Conservation (phyloP, 169 alveolate species). For the Eimeria tenella region DNA sequence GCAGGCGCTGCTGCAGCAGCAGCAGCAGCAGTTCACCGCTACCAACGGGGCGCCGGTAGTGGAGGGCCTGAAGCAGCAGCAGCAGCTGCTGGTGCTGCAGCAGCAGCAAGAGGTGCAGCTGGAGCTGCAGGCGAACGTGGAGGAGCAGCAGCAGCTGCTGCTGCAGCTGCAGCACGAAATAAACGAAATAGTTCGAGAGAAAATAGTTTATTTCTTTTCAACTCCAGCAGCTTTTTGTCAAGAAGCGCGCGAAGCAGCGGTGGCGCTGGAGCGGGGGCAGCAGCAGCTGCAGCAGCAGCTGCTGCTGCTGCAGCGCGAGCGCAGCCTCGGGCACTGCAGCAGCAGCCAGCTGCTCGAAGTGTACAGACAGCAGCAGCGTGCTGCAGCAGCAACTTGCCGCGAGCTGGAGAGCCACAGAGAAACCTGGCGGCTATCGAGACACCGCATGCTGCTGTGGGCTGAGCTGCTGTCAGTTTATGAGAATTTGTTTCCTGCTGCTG, state of each 20-base stretch:
- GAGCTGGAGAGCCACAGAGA: conserved; percentile 16
- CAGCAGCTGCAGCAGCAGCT: conserved; percentile 49
- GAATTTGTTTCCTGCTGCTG: conserved; percentile 18
- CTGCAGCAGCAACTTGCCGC: conserved; percentile 49
- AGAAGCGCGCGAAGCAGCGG: conserved; percentile 55
- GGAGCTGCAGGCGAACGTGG: conserved; percentile 49
- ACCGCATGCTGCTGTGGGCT: conserved; percentile 68
- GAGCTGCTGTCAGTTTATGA: conserved; percentile 4
- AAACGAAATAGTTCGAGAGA: neutral
- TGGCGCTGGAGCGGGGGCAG: neutral
- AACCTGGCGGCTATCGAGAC: conserved; percentile 42
- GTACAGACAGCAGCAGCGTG: conserved; percentile 57
- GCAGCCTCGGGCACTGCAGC: neutral
- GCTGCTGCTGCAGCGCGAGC: conserved; percentile 65
- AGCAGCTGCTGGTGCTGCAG: conserved; percentile 18
- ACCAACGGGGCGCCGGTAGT: neutral
- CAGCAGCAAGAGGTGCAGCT: neutral
- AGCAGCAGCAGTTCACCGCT: conserved; percentile 16
- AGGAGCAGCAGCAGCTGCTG: conserved; percentile 59
- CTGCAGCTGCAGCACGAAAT: conserved; percentile 41
- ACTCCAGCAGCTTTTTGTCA: neutral
- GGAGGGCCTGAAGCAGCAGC: conserved; percentile 22
- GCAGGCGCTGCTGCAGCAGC: conserved; percentile 63
- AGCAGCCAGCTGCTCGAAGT: neutral
- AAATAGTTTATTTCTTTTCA: conserved; percentile 34